These are phyloP conservation scores for Colletotrichum musae DNA, from an alignment of 2,329 filamentous ascomycete genomes.

Conservation along the genomic window DNA sequence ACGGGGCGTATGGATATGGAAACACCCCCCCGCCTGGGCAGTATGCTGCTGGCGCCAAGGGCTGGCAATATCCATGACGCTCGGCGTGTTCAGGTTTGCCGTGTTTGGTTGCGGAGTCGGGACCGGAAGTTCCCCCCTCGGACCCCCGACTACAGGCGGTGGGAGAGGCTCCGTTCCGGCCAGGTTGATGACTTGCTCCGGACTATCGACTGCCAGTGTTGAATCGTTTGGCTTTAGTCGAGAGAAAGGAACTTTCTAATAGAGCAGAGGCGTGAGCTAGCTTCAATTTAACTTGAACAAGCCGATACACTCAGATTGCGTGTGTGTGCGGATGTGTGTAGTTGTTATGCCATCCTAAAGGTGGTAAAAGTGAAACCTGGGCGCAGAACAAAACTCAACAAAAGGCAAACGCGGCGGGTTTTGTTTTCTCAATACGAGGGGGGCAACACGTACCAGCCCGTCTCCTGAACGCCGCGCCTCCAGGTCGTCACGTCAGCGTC, in stretches of 20 bases:
- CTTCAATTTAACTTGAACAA: no score
- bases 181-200: no score
- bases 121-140: neutral
- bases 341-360: constrained; percentile 12
- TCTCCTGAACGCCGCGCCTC: constrained; percentile 9
- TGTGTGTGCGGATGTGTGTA: neutral
- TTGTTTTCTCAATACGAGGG: neutral
- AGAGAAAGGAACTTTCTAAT: no score
- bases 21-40: neutral
- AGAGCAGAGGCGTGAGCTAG: no score
- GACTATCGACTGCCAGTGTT: no score
- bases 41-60: neutral
- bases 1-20: neutral
- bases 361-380: constrained; percentile 30
- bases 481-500: neutral
- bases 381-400: constrained; percentile 21
- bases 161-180: no score
- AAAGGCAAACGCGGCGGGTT: neutral
- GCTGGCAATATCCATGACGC: neutral
- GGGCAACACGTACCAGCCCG: constrained; percentile 39
- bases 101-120: neutral
- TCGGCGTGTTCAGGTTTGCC: no score
- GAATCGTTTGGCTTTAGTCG: no score
- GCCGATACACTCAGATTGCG: neutral
- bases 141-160: no score